A percentile compares a stretch with the other conserved stretches of the same genome.
These are phyloP conservation scores for Ceraceosorus bombacis DNA, from an alignment of 1,284 basidiomycete species.

Conservation along the genomic window DNA sequence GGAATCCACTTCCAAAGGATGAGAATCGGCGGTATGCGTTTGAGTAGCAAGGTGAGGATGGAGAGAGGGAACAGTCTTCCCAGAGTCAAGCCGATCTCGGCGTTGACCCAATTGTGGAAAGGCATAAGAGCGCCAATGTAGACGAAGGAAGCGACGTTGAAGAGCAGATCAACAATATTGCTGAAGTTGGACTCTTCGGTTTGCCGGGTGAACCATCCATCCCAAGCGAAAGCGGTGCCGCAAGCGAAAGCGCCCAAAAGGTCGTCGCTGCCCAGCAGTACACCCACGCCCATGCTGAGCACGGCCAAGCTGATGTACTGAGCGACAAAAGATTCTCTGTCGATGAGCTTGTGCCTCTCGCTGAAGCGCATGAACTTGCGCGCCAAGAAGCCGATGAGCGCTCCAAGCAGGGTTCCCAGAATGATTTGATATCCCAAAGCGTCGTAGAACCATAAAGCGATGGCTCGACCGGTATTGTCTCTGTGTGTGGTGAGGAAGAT, in stretches of 20 bases:
- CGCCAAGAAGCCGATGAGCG: conserved; percentile 70
- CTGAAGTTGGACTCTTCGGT: conserved; percentile 79
- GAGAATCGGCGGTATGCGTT: conserved; percentile 45
- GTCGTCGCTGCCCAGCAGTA: conserved; percentile 46
- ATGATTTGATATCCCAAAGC: conserved; percentile 66
- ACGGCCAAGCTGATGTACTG: conserved; percentile 77
- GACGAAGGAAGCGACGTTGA: conserved; percentile 46
- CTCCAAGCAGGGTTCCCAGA: conserved; percentile 72
- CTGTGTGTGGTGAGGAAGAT: conserved; percentile 75
- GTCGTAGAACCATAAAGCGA: conserved; percentile 42
- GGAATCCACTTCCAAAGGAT: conserved; percentile 46
- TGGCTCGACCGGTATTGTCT: conserved; percentile 60
- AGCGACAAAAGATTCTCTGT: conserved; percentile 86
- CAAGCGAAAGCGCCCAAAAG: conserved; percentile 73
- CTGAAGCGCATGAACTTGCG: conserved; percentile 94
- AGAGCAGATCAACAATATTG: conserved; percentile 82
- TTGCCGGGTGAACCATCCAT: conserved; percentile 81
- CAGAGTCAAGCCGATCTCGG: conserved; percentile 21
- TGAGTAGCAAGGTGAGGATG: conserved; percentile 39
- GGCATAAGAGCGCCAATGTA: conserved; percentile 49
- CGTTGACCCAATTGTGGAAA: conserved; percentile 40
- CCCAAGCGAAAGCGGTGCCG: conserved; percentile 96
- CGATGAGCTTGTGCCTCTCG: conserved; percentile 78
- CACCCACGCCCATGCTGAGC: conserved; percentile 62
- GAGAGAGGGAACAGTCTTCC: conserved; percentile 43